phyloP scores from a whole-genome alignment of 2,329 filamentous ascomycete genomes.

The Ophiostoma sp. region DNA sequence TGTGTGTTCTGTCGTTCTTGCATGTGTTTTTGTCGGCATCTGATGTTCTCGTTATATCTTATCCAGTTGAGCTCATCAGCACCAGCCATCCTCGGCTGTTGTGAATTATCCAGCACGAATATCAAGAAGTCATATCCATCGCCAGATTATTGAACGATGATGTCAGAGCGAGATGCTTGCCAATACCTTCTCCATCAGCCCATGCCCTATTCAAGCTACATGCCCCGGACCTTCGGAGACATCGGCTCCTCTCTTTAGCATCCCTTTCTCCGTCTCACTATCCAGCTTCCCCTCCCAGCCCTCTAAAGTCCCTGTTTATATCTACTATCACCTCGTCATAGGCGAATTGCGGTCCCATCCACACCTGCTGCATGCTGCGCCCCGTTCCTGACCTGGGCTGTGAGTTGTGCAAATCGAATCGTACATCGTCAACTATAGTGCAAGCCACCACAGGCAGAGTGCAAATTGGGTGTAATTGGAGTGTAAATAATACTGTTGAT shows the following conservation, averaged over 20 bases:
- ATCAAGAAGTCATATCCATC: too few species aligned
- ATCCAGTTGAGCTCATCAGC: not conserved
- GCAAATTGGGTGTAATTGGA: too few species aligned
- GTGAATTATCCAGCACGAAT: not conserved
- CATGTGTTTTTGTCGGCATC: too few species aligned
- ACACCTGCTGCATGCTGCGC: slow-evolving; percentile 12
- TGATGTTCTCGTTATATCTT: too few species aligned
- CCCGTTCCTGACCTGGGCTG: slow-evolving; percentile 1
- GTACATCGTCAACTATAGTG: too few species aligned
- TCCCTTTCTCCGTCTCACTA: not conserved
- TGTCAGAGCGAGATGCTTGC: not conserved
- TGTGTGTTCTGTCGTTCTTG: not conserved
- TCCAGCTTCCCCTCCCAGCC: not conserved
- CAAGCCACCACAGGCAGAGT: too few species aligned
- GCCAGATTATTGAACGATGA: too few species aligned
- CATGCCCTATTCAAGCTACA: not conserved
- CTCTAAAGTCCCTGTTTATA: not conserved
- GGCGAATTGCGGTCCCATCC: not conserved
- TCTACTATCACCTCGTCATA: not conserved
- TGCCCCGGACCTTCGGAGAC: slow-evolving; percentile 5
- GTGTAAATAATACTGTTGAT: too few species aligned
- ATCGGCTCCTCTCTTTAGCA: not conserved
- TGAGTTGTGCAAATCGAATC: not conserved
- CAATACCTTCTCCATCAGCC: not conserved
- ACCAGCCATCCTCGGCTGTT: not conserved